phyloP scores from a whole-genome alignment of 305 asterid genomes.

The Coffea humblotiana region DNA sequence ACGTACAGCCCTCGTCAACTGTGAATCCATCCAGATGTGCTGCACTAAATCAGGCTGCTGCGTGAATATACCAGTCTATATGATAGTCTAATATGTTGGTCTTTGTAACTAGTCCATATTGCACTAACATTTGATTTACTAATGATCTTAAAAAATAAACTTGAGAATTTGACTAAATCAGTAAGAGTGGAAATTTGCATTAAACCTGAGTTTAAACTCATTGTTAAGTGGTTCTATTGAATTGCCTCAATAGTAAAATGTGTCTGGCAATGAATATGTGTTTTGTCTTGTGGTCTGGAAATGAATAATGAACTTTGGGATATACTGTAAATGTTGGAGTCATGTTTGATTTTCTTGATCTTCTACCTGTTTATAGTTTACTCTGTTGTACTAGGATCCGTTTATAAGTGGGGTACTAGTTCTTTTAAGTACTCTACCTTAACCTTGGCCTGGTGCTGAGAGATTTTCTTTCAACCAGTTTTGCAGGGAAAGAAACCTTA shows the following conservation, averaged over 20 bases:
- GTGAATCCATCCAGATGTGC: not conserved
- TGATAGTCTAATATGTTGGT: not conserved
- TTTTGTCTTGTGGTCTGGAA: slow-evolving; percentile 10
- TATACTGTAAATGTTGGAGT: not conserved
- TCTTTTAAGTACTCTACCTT: not conserved
- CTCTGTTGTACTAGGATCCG: not conserved
- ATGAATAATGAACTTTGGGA: not conserved
- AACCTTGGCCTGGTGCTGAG: slow-evolving; percentile 23
- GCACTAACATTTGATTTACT: not conserved
- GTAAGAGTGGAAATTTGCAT: not conserved
- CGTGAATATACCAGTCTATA: not conserved
- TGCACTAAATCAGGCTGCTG: not conserved
- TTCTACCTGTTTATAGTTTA: not conserved
- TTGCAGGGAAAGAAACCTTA: slow-evolving; percentile 95
- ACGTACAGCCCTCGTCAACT: not conserved
- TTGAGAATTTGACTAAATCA: not conserved
- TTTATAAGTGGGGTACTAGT: not conserved
- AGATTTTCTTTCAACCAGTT: slow-evolving; percentile 52
- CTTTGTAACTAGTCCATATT: not conserved
- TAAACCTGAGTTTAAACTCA: not conserved
- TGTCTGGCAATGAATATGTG: not conserved
- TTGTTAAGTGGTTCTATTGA: not conserved
- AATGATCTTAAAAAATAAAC: not conserved
- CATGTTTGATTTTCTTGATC: not conserved
- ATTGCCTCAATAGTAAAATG: not conserved